Base-by-base conservation (phyloP, 2,329 filamentous ascomycete genomes). In the Chrysosporium queenslandicum region DNA sequence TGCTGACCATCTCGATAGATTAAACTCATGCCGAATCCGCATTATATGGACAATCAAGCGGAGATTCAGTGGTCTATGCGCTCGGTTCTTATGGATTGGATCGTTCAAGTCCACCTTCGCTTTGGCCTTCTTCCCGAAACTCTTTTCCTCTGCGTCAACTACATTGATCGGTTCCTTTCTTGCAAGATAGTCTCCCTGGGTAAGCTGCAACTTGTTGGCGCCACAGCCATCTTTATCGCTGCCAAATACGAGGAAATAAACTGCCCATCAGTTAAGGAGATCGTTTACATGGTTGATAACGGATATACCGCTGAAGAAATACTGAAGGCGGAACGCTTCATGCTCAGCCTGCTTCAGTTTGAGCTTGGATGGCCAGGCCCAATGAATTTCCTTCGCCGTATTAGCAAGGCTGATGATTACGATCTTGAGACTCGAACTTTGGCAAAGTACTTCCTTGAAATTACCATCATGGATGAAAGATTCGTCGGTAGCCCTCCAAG, bases 51-150 rank as follows among this genome's bases (percentile, higher is more conserved):
- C 57, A 83, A 86, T 59, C 92, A 98, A 68, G 83, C 85, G n/a
- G 91, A 97, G 69, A 94, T 98, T 53, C 87, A 95, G 66, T 98
- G 92, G 92, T 95, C 90, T 2, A 98, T 97, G 92, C 87, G 92
- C 43, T 85, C 89, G 4, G 88, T 97, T 20, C 77, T 98, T 51
- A 94, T 98, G 83, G 92, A 97, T 69, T 98, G 92, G 92, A 77
- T 98, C 40, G 86, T 97, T 43, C 90, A 98, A 68, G 92, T 98
- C 27, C 92, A 98, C 67, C 81, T 84, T 61, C 87, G 92, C 32
- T 98, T 98, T 72, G 81, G 79, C 32, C 79, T 98, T 25, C 80
- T 97, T 7, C 91, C 91, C 0, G 92, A 98, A 74, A 98, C 92
- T 0, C 75, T 98, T 4, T 98, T 95, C 72, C 80, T 97, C 53